Evolutionary conservation across 78 protist species (phyloP).

Genomic region (Dictyostelium capitatum): DNA sequence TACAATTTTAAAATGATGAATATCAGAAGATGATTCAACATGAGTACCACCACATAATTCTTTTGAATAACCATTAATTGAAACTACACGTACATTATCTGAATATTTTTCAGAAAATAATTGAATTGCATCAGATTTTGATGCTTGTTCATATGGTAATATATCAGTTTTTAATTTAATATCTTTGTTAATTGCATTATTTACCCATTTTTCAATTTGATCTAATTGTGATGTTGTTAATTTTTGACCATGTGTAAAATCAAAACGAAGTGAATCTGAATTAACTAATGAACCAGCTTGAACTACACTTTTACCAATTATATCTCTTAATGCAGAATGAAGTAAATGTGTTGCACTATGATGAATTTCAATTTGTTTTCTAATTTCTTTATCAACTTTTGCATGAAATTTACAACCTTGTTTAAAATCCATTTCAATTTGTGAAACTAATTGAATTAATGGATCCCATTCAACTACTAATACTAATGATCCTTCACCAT

Average conservation of each 20-base stretch:
- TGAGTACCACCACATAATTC: constrained; percentile 84
- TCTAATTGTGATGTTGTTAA: background rate
- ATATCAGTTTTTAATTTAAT: background rate
- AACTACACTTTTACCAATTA: constrained; percentile 11
- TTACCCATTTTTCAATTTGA: constrained; percentile 51
- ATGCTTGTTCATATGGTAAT: constrained; percentile 41
- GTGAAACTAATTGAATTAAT: background rate
- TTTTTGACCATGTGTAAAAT: constrained; percentile 41
- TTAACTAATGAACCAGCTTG: constrained; percentile 83
- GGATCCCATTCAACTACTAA: constrained; percentile 31
- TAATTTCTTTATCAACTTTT: constrained; percentile 1
- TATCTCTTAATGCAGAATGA: constrained; percentile 50
- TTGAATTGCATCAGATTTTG: constrained; percentile 49
- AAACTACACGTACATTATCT: constrained; percentile 58
- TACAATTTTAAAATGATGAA: constrained; percentile 35
- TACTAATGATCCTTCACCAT: constrained; percentile 30
- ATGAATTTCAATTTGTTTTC: constrained; percentile 67
- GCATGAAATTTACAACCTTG: background rate
- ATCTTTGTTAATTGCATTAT: constrained; percentile 31
- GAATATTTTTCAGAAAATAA: constrained; percentile 68
- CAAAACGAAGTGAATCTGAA: constrained; percentile 50
- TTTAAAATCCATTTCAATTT: constrained; percentile 6
- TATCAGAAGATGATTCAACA: constrained; percentile 10
- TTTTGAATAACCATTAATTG: constrained; percentile 30
- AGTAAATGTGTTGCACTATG: constrained; percentile 84